Conservation (phyloP, 169 alveolate genomes). For the Nephromyces sp. region DNA sequence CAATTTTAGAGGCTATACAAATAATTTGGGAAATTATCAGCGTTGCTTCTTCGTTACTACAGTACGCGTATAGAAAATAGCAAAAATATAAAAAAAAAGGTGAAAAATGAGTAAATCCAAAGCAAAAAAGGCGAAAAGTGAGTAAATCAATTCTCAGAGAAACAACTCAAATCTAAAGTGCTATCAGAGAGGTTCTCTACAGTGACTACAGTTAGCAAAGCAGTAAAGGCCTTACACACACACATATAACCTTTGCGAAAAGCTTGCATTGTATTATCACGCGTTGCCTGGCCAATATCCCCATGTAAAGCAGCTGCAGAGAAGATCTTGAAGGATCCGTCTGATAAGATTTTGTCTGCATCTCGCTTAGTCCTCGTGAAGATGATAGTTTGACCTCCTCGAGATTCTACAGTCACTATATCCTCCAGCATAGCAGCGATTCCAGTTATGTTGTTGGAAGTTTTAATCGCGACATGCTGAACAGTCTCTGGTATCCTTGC, state of each 20-base stretch:
- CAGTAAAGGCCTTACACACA: too few relatives aligned
- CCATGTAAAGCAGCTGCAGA: conserved; percentile 30
- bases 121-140: not conserved
- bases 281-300: conserved; percentile 24
- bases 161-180: not conserved
- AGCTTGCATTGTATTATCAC: conserved; percentile 20
- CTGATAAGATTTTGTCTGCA: conserved; percentile 20
- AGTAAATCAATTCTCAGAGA: not conserved
- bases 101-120: not conserved
- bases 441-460: not conserved
- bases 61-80: not conserved
- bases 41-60: too few relatives aligned
- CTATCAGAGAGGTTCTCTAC: too few relatives aligned
- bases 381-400: conserved; percentile 21
- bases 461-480: not conserved
- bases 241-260: conserved; percentile 22
- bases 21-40: too few relatives aligned
- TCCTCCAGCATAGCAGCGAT: conserved; percentile 18
- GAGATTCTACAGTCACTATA: conserved; percentile 3
- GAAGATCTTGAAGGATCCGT: conserved; percentile 1
- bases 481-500: not conserved
- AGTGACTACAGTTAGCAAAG: too few relatives aligned
- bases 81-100: not conserved
- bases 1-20: not conserved
- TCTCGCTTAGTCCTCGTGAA: conserved; percentile 30